These are phyloP conservation scores for Fusarium burgessii DNA, from an alignment of 2,329 filamentous ascomycete genomes.

Conservation along the genomic window DNA sequence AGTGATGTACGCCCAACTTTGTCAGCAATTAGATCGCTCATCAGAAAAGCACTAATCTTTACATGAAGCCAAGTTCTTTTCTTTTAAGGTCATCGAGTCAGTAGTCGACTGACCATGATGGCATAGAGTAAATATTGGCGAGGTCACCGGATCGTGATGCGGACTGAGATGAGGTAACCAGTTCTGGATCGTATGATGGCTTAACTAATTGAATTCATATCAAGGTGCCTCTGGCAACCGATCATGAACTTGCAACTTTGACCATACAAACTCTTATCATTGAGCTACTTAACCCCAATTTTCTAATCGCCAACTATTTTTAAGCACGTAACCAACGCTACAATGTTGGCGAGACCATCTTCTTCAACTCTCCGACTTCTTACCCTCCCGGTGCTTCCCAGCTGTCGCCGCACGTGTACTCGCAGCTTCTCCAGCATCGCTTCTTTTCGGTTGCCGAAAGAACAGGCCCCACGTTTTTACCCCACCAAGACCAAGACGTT, in stretches of 20 bases:
- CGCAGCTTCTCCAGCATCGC: slow-evolving; percentile 40
- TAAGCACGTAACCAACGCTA: not conserved
- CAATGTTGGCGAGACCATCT: slow-evolving; percentile 29
- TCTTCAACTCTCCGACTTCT: slow-evolving; percentile 16
- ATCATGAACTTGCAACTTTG: slow-evolving; percentile 4
- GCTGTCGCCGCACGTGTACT: slow-evolving; percentile 42
- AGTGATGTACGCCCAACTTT: not conserved
- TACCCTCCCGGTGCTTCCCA: slow-evolving; percentile 8
- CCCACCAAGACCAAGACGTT: slow-evolving; percentile 41
- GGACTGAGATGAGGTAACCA: slow-evolving; percentile 3
- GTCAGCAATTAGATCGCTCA: not conserved
- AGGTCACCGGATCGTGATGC: slow-evolving; percentile 19
- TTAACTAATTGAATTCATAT: slow-evolving; percentile 1
- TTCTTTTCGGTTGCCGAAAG: slow-evolving; percentile 42
- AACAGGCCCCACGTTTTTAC: slow-evolving; percentile 39
- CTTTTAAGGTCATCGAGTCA: not conserved
- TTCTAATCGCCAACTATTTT: too few species aligned
- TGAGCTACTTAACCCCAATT: not conserved
- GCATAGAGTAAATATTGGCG: not conserved
- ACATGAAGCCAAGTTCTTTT: too few species aligned
- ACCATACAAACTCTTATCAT: not conserved
- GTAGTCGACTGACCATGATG: not conserved
- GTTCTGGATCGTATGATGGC: slow-evolving; percentile 29
- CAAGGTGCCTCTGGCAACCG: not conserved
- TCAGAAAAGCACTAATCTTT: not conserved